These are phyloP conservation scores for Paraglomus brasilianum DNA, from an alignment of 192 early-diverging fungal species.

Conservation along the genomic window DNA sequence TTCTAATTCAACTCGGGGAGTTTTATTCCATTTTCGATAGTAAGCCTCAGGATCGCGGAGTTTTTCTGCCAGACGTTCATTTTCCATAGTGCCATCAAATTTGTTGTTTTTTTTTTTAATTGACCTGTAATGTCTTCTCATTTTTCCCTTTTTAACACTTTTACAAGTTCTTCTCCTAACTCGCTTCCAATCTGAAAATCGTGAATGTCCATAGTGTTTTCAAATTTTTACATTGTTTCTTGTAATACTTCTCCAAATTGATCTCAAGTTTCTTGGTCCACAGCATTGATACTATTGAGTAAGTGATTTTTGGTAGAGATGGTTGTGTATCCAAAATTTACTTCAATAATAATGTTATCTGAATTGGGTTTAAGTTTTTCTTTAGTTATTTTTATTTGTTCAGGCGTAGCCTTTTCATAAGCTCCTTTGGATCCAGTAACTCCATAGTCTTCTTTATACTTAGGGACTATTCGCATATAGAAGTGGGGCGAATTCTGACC, in stretches of 20 bases:
- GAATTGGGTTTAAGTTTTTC: conserved; percentile 16
- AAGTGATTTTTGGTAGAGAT: neutral
- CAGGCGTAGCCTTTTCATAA: conserved; percentile 1
- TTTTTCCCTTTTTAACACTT: conserved; percentile 5
- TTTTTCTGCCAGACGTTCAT: conserved; percentile 14
- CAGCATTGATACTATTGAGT: neutral
- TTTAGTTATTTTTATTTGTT: conserved; percentile 32
- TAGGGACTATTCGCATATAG: conserved; percentile 29
- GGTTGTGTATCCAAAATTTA: neutral
- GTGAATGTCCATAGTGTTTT: neutral
- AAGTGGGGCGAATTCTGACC: conserved; percentile 17
- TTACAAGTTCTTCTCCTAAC: conserved; percentile 1
- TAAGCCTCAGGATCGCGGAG: neutral
- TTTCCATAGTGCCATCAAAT: conserved; percentile 29
- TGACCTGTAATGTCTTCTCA: conserved; percentile 22
- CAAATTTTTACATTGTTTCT: conserved; percentile 10
- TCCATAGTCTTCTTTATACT: conserved; percentile 28
- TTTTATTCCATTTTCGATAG: no score
- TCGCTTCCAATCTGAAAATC: neutral
- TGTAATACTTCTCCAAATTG: conserved; percentile 9
- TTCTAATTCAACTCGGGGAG: no score
- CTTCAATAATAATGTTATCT: conserved; percentile 13
- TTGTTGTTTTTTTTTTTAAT: conserved; percentile 29
- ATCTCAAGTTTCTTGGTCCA: neutral
- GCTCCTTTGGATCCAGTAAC: conserved; percentile 1